These are phyloP conservation scores for Nigrospora sphaerica DNA, from an alignment of 2,329 filamentous ascomycete genomes.

Conservation along the genomic window DNA sequence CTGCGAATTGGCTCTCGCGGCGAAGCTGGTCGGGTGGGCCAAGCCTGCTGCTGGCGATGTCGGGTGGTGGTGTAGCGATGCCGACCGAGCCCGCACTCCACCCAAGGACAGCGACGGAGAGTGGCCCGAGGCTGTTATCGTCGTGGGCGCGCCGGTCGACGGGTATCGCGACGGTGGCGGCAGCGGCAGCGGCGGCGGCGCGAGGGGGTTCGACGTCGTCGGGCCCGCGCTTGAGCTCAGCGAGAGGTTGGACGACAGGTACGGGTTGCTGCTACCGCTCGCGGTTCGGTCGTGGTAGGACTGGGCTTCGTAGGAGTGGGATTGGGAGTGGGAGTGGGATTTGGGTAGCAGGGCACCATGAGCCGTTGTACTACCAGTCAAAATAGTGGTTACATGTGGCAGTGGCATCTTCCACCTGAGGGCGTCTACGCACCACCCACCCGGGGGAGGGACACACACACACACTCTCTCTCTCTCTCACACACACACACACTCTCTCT, in stretches of 20 bases:
- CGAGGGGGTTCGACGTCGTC: background rate
- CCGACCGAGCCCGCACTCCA: too few relatives aligned
- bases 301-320: background rate
- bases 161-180: background rate
- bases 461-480: background rate
- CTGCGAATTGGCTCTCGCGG: too few relatives aligned
- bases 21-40: too few relatives aligned
- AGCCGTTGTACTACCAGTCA: conserved; percentile 1
- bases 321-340: conserved; percentile 5
- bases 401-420: conserved; percentile 5
- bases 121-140: too few relatives aligned
- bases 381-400: conserved; percentile 6
- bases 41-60: too few relatives aligned
- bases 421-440: too few relatives aligned
- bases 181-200: background rate
- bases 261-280: background rate
- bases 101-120: too few relatives aligned
- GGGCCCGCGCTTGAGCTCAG: background rate
- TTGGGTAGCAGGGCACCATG: background rate
- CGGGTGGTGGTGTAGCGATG: too few relatives aligned
- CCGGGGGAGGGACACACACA: too few relatives aligned
- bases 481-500: too few relatives aligned
- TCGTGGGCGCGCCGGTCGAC: too few relatives aligned
- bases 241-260: background rate
- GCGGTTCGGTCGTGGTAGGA: background rate